Conservation (phyloP, 805 yeast genomes). For the Hanseniaspora thailandica region DNA sequence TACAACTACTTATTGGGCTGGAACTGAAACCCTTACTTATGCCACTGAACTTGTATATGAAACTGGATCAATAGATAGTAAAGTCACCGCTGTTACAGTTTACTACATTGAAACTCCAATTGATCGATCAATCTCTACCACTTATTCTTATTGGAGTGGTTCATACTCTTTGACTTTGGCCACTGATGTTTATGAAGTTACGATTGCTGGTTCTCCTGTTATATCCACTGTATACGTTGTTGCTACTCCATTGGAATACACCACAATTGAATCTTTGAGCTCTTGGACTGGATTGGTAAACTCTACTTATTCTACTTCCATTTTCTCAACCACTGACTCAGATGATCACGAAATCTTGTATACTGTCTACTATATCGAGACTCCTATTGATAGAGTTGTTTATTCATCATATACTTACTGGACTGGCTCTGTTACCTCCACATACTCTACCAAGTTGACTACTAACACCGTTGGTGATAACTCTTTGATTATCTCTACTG, state of each 20-base stretch:
- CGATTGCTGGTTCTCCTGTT: slow-evolving; percentile 7
- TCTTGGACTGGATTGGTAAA: slow-evolving; percentile 16
- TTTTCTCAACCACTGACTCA: slow-evolving; percentile 13
- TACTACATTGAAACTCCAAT: slow-evolving; percentile 14
- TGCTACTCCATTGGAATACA: slow-evolving; percentile 13
- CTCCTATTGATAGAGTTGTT: slow-evolving; percentile 15
- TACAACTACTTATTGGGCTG: slow-evolving; percentile 13
- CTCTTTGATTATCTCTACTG: slow-evolving; percentile 8
- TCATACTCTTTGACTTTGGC: neutral
- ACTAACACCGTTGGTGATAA: neutral
- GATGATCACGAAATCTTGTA: slow-evolving; percentile 15
- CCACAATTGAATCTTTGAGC: slow-evolving; percentile 4
- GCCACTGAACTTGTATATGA: slow-evolving; percentile 3
- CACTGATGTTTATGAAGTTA: neutral
- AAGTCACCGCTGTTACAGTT: slow-evolving; percentile 9
- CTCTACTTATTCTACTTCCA: slow-evolving; percentile 15
- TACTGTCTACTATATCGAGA: slow-evolving; percentile 18
- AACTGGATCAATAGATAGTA: slow-evolving; percentile 12
- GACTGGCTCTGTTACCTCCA: slow-evolving; percentile 10
- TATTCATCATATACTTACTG: slow-evolving; percentile 5
- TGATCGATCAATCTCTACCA: slow-evolving; percentile 1
- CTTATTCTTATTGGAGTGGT: slow-evolving; percentile 14
- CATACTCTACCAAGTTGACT: neutral
- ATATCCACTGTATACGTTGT: slow-evolving; percentile 10
- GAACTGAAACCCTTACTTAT: slow-evolving; percentile 12